Conservation (phyloP, 768 basidiomycete species). For the Mrakia hoshinonis region DNA sequence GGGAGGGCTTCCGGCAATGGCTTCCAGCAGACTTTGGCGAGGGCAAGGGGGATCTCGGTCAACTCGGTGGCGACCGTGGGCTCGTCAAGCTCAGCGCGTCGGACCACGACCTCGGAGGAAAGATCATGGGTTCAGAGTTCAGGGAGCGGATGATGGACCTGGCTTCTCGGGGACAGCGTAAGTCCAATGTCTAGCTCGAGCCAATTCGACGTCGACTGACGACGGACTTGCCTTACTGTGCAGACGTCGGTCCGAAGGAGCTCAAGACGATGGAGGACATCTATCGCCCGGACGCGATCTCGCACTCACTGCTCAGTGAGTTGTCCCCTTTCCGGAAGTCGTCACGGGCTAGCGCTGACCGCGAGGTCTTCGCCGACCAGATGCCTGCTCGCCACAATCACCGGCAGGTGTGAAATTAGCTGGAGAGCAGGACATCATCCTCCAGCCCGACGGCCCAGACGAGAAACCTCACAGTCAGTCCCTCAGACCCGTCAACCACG, state of each 20-base stretch:
- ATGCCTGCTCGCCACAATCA: not conserved
- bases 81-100: not conserved
- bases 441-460: not conserved
- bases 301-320: slow-evolving; percentile 7
- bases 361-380: not conserved
- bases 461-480: too few relatives aligned
- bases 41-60: slow-evolving; percentile 1
- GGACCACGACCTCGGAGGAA: slow-evolving; percentile 19
- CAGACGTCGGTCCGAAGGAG: not conserved
- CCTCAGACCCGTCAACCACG: too few relatives aligned
- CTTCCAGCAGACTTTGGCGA: slow-evolving; percentile 15
- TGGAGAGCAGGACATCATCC: slow-evolving; percentile 5
- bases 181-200: not conserved
- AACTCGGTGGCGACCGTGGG: slow-evolving; percentile 1
- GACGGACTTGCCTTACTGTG: not conserved
- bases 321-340: not conserved
- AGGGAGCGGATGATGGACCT: slow-evolving; percentile 5
- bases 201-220: not conserved
- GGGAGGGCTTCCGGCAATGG: slow-evolving; percentile 11
- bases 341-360: not conserved
- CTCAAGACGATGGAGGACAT: not conserved
- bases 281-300: not conserved
- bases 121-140: slow-evolving; percentile 17
- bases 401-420: not conserved
- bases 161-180: not conserved